Conservation (phyloP, 352 stramenopile genomes). For the Pythium sp. region DNA sequence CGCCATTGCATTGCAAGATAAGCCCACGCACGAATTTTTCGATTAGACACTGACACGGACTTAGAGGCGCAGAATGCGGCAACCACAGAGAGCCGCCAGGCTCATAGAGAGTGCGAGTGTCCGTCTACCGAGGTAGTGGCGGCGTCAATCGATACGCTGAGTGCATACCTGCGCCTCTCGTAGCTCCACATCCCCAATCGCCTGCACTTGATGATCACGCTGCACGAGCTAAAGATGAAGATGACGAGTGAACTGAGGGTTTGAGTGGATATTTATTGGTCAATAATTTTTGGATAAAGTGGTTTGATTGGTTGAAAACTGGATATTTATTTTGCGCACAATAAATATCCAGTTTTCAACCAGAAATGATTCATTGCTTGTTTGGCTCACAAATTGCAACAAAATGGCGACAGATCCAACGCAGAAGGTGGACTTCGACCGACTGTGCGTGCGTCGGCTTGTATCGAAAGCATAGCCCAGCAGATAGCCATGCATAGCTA, state of each 20-base stretch:
- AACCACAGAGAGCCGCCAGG: neutral
- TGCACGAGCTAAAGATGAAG: neutral
- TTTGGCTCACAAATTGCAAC: neutral
- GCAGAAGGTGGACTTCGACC: neutral
- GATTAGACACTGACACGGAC: neutral
- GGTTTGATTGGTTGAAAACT: neutral
- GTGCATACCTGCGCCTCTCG: neutral
- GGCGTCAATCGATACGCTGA: neutral
- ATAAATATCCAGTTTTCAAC: no score
- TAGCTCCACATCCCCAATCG: neutral
- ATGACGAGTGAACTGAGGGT: no score
- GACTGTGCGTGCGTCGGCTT: neutral
- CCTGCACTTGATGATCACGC: neutral
- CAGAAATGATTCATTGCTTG: no score
- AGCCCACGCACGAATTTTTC: neutral
- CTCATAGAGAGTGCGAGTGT: neutral
- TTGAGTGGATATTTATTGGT: neutral
- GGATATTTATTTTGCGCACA: neutral
- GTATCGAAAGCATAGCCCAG: neutral
- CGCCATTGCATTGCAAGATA: neutral
- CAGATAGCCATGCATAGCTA: neutral
- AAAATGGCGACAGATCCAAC: neutral
- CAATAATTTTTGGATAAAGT: neutral
- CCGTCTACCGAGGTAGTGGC: neutral
- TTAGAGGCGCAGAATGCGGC: neutral